Evolutionary conservation across 768 basidiomycete species (phyloP).

Genomic region (Suillus subalutaceus): DNA sequence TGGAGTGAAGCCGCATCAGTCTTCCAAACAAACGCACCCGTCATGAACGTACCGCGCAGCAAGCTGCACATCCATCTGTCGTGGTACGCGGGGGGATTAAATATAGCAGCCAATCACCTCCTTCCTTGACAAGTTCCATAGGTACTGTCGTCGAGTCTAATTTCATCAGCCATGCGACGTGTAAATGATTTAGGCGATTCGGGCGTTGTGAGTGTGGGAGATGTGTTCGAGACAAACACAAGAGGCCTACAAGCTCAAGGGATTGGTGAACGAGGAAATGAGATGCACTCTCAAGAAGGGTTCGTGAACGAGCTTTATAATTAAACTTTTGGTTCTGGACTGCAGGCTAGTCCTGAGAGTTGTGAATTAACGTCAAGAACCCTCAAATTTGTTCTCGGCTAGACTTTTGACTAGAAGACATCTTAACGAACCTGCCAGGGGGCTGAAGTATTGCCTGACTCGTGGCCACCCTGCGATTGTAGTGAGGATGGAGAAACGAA

Average conservation of each 20-base stretch:
- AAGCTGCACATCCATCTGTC: constrained; percentile 75
- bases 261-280: not conserved
- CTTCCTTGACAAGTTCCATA: constrained; percentile 54
- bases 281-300: not conserved
- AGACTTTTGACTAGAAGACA: constrained; percentile 1
- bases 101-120: constrained; percentile 86
- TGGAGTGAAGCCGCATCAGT: constrained; percentile 3
- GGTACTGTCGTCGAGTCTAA: constrained; percentile 33
- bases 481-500: not conserved
- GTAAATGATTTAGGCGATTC: not conserved
- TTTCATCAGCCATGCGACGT: constrained; percentile 5
- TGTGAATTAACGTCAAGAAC: not conserved
- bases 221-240: not conserved
- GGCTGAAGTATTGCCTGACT: not conserved
- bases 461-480: not conserved
- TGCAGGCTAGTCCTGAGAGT: not conserved
- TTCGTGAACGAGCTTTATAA: not conserved
- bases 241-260: not conserved
- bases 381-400: constrained; percentile 2
- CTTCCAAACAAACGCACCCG: constrained; percentile 7
- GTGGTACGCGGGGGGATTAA: constrained; percentile 81
- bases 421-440: not conserved
- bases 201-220: not conserved
- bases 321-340: not conserved
- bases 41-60: constrained; percentile 7